These are phyloP conservation scores for Cucurbita ficifolia DNA, from an alignment of 306 rosid species.

Conservation along the genomic window DNA sequence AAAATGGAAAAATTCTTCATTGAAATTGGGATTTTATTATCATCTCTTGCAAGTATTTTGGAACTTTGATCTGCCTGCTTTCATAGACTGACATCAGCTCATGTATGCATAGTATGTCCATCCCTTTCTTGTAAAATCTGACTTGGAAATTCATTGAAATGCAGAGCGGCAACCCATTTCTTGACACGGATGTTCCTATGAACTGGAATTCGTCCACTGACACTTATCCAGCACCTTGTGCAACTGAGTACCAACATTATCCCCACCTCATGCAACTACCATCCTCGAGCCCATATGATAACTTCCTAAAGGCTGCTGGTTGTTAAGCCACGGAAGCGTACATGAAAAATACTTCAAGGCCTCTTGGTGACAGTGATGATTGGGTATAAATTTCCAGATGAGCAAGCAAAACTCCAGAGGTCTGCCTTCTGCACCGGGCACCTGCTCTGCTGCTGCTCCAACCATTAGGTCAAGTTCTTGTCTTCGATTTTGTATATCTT, in stretches of 20 bases:
- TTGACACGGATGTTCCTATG: constrained; percentile 21
- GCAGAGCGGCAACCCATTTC: constrained; percentile 60
- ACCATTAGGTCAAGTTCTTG: not conserved
- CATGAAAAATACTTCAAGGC: not conserved
- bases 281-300: constrained; percentile 60
- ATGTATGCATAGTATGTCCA: not conserved
- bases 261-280: constrained; percentile 52
- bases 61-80: not conserved
- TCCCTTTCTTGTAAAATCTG: not conserved
- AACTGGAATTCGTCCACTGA: constrained; percentile 18
- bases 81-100: not conserved
- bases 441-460: not conserved
- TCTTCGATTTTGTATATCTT: not conserved
- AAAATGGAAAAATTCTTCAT: not conserved
- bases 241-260: constrained; percentile 43
- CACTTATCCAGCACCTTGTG: constrained; percentile 34
- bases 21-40: not conserved
- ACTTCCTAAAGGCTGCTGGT: constrained; percentile 69
- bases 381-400: not conserved
- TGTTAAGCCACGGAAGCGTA: constrained; percentile 21
- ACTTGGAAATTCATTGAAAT: constrained; percentile 9
- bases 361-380: not conserved
- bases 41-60: not conserved
- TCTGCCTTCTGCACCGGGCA: not conserved
- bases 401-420: not conserved